A percentile compares a stretch with the other conserved stretches of the same genome.
Evolutionary conservation across 2,329 filamentous ascomycete species (phyloP).

Genomic region (Bisporella sp.): DNA sequence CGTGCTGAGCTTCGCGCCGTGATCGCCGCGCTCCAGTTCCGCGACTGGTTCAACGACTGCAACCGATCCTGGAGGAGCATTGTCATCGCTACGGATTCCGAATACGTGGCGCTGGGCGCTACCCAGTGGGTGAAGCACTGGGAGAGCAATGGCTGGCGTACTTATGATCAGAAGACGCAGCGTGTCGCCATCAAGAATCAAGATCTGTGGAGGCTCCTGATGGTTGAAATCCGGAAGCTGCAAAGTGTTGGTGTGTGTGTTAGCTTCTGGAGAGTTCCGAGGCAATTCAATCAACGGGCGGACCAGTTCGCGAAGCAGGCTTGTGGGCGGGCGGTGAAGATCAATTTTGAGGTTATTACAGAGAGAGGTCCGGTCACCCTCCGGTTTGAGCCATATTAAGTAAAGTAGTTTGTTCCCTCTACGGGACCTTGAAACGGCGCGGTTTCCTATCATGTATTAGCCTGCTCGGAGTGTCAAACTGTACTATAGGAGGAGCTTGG

Average conservation of each 20-base stretch:
- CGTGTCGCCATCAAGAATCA: conserved; percentile 37
- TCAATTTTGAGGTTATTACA: no score
- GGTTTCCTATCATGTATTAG: no score
- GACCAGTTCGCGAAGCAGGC: conserved; percentile 21
- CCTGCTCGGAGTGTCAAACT: no score
- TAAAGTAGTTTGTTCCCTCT: no score
- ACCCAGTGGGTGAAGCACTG: conserved; percentile 38
- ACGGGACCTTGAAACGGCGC: no score
- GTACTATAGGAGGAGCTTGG: no score
- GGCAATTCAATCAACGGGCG: conserved; percentile 35
- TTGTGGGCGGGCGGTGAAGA: no score
- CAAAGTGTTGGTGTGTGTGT: conserved; percentile 28
- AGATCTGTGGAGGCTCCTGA: conserved; percentile 45
- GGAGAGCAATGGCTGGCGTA: conserved; percentile 39
- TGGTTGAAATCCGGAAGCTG: conserved; percentile 32
- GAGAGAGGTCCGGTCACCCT: no score
- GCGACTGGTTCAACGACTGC: conserved; percentile 30
- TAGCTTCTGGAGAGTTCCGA: conserved; percentile 41
- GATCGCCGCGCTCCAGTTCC: conserved; percentile 40
- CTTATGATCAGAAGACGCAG: conserved; percentile 11
- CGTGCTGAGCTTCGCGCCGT: conserved; percentile 49
- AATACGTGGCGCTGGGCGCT: conserved; percentile 40
- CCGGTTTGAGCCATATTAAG: no score
- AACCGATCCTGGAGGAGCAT: conserved; percentile 26
- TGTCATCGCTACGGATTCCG: conserved; percentile 47